Percentiles rank a stretch among this genome's conserved stretches.
These are phyloP conservation scores for Paramecium sonneborni DNA, from an alignment of 73 alveolate species.

Conservation along the genomic window DNA sequence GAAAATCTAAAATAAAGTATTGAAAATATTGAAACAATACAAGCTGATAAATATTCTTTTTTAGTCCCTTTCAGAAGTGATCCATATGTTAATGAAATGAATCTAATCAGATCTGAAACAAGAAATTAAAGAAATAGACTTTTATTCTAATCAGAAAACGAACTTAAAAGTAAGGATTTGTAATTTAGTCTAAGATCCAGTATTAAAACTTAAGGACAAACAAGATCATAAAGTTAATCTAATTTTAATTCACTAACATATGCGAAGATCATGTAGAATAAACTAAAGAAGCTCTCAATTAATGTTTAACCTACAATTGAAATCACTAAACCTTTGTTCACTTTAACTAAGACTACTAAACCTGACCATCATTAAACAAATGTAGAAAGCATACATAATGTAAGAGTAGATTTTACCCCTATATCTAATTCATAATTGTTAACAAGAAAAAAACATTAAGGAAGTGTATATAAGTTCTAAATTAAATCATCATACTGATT, in stretches of 20 bases:
- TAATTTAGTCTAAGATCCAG: background rate
- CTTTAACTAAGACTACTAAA: background rate
- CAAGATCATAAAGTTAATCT: background rate
- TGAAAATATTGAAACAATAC: background rate
- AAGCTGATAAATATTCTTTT: background rate
- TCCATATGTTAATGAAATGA: background rate
- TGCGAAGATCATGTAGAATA: background rate
- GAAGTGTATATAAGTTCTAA: constrained; percentile 1
- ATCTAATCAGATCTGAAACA: background rate
- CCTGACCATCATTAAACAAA: background rate
- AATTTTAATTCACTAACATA: background rate
- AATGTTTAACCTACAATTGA: background rate
- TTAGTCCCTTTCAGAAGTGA: background rate
- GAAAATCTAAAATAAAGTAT: background rate
- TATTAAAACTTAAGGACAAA: background rate
- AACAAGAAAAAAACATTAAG: background rate
- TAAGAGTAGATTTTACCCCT: background rate
- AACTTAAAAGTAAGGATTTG: background rate
- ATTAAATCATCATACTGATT: background rate
- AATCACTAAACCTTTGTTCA: background rate
- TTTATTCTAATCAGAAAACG: background rate
- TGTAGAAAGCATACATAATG: background rate
- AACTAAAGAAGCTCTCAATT: background rate
- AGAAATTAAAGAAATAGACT: background rate
- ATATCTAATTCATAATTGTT: background rate